Percentiles rank a stretch among this genome's conserved stretches.
Conservation (phyloP, 768 basidiomycete species). For the Pisolithus microcarpus region DNA sequence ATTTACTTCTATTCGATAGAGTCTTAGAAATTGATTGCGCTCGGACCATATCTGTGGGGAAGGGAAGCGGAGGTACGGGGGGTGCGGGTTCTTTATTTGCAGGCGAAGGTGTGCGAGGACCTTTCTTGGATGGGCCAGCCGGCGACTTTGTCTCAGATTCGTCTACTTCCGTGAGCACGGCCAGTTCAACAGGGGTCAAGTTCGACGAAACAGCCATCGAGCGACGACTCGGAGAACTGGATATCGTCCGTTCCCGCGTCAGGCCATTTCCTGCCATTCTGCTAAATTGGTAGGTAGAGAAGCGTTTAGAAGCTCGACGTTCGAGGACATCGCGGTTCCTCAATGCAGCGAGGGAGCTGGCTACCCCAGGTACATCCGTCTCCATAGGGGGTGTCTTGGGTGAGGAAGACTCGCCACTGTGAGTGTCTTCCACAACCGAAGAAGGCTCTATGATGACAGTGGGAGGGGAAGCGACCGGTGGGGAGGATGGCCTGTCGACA, state of each 20-base stretch:
- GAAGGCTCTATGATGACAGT: slow-evolving; percentile 39
- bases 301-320: slow-evolving; percentile 90
- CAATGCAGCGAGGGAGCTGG: slow-evolving; percentile 79
- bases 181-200: slow-evolving; percentile 65
- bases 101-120: slow-evolving; percentile 32
- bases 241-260: slow-evolving; percentile 41
- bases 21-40: slow-evolving; percentile 1
- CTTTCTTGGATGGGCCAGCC: slow-evolving; percentile 17
- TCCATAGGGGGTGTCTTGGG: slow-evolving; percentile 34
- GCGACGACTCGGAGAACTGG: slow-evolving; percentile 50
- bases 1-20: slow-evolving; percentile 9
- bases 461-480: slow-evolving; percentile 35
- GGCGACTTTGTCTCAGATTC: slow-evolving; percentile 29
- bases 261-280: slow-evolving; percentile 71
- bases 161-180: slow-evolving; percentile 67
- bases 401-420: slow-evolving; percentile 25
- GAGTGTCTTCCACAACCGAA: slow-evolving; percentile 17
- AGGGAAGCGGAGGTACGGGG: slow-evolving; percentile 44
- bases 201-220: slow-evolving; percentile 58
- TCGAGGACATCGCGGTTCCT: slow-evolving; percentile 82
- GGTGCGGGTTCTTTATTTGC: slow-evolving; percentile 14
- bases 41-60: slow-evolving; percentile 35
- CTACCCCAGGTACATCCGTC: slow-evolving; percentile 52
- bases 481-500: slow-evolving; percentile 56
- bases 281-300: slow-evolving; percentile 88